Base-by-base conservation (phyloP, 176 grass and related monocot genomes). In the barley (Hordeum vulgare) region DNA sequence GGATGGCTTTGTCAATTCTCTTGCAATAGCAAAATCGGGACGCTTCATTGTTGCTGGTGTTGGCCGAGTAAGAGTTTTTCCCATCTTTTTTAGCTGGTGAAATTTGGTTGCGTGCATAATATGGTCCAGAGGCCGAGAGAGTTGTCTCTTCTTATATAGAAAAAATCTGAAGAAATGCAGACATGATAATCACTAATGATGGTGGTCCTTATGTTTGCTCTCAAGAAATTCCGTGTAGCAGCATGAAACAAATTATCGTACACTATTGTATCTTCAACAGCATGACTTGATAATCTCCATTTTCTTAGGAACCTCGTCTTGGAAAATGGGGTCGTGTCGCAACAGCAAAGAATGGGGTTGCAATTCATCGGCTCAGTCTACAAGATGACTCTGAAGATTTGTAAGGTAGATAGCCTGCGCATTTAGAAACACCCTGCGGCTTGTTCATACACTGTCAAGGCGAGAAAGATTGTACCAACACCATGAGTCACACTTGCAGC, bases 1-100 rank as follows among this genome's bases (percentile, higher is more conserved):
- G 92, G 89, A 76, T 57, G 92, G 92, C 76, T 94, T 94, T 76
- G 54, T 94, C 7, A 94, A 94, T 84, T 85, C 89, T 28, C 92
- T 94, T 78, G 83, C 65, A 26, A 89, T 94, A 82, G 89, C 92
- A 67, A 94, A 89, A 83, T 91, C 86, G 0, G 92, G 83, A 24
- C 89, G 89, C 24, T 91, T 94, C 76, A 76, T 94, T 73, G 82
- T 91, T 79, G 89, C 89, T 71, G 92, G 89, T 21, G 83, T 94
- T 84, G 92, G 89, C 36, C 83, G 88, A 86, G 92, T 94, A 66
- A 83, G 86, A 40, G 61, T 12, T 28, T 49, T 61, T 14, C 15
- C 26, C 23, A 13, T 67, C 61, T 40, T 88, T 74, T 40, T 80
- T 40, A 14, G 53, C 13, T 54, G 1, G 11, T 35, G 25, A 47